Base-by-base conservation (phyloP, 768 basidiomycete genomes). In the Mycena leptocephala region DNA sequence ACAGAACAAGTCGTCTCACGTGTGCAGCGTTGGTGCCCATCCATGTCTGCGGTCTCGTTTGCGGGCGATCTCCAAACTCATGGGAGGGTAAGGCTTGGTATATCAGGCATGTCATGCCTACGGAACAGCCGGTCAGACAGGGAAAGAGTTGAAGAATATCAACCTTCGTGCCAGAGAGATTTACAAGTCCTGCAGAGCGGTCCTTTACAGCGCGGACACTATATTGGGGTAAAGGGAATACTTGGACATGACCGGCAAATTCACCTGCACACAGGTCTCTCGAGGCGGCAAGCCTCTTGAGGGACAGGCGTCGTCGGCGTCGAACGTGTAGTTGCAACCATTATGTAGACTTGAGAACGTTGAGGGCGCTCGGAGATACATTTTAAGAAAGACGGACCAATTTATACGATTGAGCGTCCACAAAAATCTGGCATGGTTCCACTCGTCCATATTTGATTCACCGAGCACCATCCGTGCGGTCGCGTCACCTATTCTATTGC, bases 361-460 rank as follows among this genome's bases (percentile, higher is more conserved):
- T 26, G 26, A 43, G 20, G 20, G 18, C 1, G 43, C 5, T n/a
- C 14, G 39, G 2, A 6, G 39, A 53, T 33, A 18, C 26, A 6
- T 5, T 58, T 18, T 14, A 14, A 65, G 18, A 14, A 55, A 32
- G 37, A 43, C 72, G 24, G 18, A 79, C 78, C 79, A 80, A 33
- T 69, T 28, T 32, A 80, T 39, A 14, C 74, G 48, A 35, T 69
- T 51, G 24, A 77, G 62, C 32, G 62, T 70, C 37, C 68, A 61
- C 65, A 74, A 37, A 69, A 75, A 77, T 4, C 78, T 66, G 9
- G 76, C 79, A 16, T 79, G 71, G 14, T 73, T 72, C 79, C 79
- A 80, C 62, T 79, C 79, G 39, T 76, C 61, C 79, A 80, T 75
- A 41, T 80, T 80, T 13, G 65, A 35, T 28, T 79, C 78, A 1